These are phyloP conservation scores for Camellia japonica DNA, from an alignment of 148 eudicot species.

Conservation along the genomic window DNA sequence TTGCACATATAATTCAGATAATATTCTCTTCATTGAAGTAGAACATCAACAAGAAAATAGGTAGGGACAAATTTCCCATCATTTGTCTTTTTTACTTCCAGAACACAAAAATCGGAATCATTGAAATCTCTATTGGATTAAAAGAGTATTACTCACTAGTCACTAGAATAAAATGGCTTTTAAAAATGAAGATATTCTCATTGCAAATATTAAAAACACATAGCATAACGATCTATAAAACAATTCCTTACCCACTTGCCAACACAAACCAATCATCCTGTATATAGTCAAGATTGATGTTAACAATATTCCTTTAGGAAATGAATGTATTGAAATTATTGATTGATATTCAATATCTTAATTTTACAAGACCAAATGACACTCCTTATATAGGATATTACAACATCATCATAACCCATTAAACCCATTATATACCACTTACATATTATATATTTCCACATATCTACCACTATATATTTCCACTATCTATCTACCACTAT, in stretches of 20 bases:
- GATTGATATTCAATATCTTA: too few species aligned
- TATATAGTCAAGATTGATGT: background rate
- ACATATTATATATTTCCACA: too few species aligned
- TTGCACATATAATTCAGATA: background rate
- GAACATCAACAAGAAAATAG: background rate
- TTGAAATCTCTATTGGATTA: background rate
- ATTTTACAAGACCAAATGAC: too few species aligned
- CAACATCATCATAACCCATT: too few species aligned
- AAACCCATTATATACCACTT: too few species aligned
- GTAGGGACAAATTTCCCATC: background rate
- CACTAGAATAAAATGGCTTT: slow-evolving; percentile 5
- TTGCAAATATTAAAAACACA: background rate
- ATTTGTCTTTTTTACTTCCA: slow-evolving; percentile 1
- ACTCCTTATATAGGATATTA: too few species aligned
- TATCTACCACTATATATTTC: too few species aligned
- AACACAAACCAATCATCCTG: background rate
- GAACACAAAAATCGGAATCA: slow-evolving; percentile 2
- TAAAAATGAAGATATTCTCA: background rate
- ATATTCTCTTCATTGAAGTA: background rate
- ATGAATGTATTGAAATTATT: too few species aligned
- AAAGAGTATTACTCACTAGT: background rate
- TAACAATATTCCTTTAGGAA: background rate
- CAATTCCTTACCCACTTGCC: slow-evolving; percentile 10
- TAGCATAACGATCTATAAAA: too few species aligned
- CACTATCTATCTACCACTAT: too few species aligned